Conservation (phyloP, 345 rosid genomes). For the Xanthoceras sorbifolium region DNA sequence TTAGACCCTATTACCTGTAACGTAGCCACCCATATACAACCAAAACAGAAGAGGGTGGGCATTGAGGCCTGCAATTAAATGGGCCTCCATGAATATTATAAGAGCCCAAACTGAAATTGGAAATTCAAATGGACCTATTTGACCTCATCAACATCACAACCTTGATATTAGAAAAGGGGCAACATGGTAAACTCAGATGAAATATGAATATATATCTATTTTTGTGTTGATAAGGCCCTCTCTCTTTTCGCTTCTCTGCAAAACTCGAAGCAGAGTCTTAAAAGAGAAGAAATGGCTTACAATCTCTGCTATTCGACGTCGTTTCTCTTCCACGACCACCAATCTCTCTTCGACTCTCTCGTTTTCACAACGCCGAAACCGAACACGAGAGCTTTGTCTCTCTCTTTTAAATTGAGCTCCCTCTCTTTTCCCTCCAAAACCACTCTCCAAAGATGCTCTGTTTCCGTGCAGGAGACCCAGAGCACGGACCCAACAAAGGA, state of each 20-base stretch:
- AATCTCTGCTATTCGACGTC: slow-evolving; percentile 49
- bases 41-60: background rate
- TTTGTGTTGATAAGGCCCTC: slow-evolving; percentile 1
- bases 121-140: background rate
- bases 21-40: background rate
- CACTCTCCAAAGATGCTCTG: slow-evolving; percentile 38
- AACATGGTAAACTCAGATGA: background rate
- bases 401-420: slow-evolving; percentile 29
- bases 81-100: background rate
- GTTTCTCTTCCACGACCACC: slow-evolving; percentile 45
- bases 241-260: too few relatives aligned
- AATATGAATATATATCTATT: too few relatives aligned
- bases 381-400: slow-evolving; percentile 29
- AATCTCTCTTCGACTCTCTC: slow-evolving; percentile 37
- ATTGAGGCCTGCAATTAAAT: background rate
- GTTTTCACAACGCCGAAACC: slow-evolving; percentile 30
- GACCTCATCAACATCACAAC: background rate
- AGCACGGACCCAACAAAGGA: slow-evolving; percentile 21
- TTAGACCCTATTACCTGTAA: background rate
- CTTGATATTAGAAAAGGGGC: background rate
- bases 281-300: slow-evolving; percentile 49
- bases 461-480: slow-evolving; percentile 52
- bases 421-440: slow-evolving; percentile 31
- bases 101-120: background rate
- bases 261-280: background rate